Evolutionary conservation across 768 basidiomycete genomes (phyloP).

Genomic region (Dacryopinax primogenitus): DNA sequence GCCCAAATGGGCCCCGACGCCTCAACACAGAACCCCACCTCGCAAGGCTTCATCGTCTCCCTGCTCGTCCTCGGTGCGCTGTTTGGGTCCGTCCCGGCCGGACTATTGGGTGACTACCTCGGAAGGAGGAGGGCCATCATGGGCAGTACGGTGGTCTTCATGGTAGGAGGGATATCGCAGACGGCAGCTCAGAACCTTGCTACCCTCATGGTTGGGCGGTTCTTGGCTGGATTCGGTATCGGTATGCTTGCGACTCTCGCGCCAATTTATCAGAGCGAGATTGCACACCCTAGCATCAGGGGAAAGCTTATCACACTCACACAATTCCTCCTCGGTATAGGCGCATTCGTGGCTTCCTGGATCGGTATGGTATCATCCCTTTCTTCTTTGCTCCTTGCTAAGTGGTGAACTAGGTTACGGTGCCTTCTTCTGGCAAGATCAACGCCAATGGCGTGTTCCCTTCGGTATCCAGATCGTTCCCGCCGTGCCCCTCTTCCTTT

Average conservation of each 20-base stretch:
- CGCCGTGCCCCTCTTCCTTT: slow-evolving; percentile 37
- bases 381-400: background rate
- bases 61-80: slow-evolving; percentile 10
- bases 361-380: slow-evolving; percentile 23
- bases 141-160: slow-evolving; percentile 9
- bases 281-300: slow-evolving; percentile 45
- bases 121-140: slow-evolving; percentile 11
- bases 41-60: slow-evolving; percentile 11
- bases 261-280: slow-evolving; percentile 46
- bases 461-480: slow-evolving; percentile 33
- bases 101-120: slow-evolving; percentile 5
- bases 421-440: slow-evolving; percentile 25
- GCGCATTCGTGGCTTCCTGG: slow-evolving; percentile 40
- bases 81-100: slow-evolving; percentile 9
- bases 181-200: slow-evolving; percentile 9
- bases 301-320: slow-evolving; percentile 43
- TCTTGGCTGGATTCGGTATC: slow-evolving; percentile 39
- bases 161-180: slow-evolving; percentile 9
- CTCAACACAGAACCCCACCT: background rate
- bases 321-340: slow-evolving; percentile 27
- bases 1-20: slow-evolving; percentile 3
- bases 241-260: slow-evolving; percentile 41
- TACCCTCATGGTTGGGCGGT: slow-evolving; percentile 27
- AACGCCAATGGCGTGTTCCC: slow-evolving; percentile 41
- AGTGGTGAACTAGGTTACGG: background rate